Percentiles rank a stretch among this genome's conserved stretches.
phyloP scores from a whole-genome alignment of 495 filamentous ascomycete species.

The Filosporella fistucella region DNA sequence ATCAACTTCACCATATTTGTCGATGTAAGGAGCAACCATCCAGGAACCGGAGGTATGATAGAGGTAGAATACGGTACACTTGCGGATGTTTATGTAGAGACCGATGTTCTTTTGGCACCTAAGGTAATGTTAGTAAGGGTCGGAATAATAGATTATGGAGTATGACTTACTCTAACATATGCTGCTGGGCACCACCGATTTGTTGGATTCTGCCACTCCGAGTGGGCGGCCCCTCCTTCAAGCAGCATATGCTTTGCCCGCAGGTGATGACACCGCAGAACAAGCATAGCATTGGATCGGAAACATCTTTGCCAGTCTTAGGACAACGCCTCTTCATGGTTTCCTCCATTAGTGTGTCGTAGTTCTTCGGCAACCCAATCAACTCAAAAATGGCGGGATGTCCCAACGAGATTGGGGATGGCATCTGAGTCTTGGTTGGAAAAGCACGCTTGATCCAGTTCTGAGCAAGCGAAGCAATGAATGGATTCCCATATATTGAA shows the following conservation, averaged over 20 bases:
- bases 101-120: slow-evolving; percentile 89
- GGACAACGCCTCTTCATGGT: slow-evolving; percentile 81
- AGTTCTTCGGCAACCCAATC: slow-evolving; percentile 85
- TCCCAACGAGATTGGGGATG: slow-evolving; percentile 23
- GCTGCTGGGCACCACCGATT: slow-evolving; percentile 84
- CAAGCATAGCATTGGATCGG: slow-evolving; percentile 85
- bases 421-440: slow-evolving; percentile 1
- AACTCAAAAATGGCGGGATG: slow-evolving; percentile 94
- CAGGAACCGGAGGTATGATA: slow-evolving; percentile 80
- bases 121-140: slow-evolving; percentile 19
- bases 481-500: slow-evolving; percentile 32
- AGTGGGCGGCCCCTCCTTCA: slow-evolving; percentile 45
- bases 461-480: slow-evolving; percentile 34
- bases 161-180: slow-evolving; percentile 72
- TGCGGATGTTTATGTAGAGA: slow-evolving; percentile 91
- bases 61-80: slow-evolving; percentile 84
- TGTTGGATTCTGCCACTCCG: slow-evolving; percentile 19
- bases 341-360: slow-evolving; percentile 89
- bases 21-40: slow-evolving; percentile 85
- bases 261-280: slow-evolving; percentile 97
- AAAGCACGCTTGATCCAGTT: slow-evolving; percentile 80
- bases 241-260: slow-evolving; percentile 88
- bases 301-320: slow-evolving; percentile 82
- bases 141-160: neutral
- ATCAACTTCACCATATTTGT: slow-evolving; percentile 92